These are phyloP conservation scores for Trametes villosa DNA, from an alignment of 768 basidiomycete species.

Conservation along the genomic window DNA sequence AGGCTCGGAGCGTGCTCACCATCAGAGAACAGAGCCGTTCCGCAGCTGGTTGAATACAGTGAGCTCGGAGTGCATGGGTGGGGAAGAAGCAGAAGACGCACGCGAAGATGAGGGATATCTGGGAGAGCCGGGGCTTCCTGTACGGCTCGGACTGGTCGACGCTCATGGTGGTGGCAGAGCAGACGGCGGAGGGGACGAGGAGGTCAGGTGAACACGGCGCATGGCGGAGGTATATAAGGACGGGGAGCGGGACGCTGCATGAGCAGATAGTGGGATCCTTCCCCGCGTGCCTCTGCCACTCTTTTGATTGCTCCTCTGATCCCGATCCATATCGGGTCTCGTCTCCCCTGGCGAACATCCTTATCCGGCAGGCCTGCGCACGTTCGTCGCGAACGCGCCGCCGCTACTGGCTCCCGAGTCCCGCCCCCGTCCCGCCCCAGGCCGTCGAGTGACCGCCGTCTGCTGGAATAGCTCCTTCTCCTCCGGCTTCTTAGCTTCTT, in stretches of 20 bases:
- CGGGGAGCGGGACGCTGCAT: not conserved
- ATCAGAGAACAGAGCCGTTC: constrained; percentile 88
- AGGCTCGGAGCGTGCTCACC: constrained; percentile 44
- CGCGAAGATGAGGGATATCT: constrained; percentile 88
- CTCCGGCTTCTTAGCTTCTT: no score
- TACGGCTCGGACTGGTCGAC: constrained; percentile 11
- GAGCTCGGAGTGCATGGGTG: not conserved
- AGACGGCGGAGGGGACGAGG: constrained; percentile 12
- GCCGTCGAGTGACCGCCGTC: not conserved
- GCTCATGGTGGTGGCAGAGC: constrained; percentile 9
- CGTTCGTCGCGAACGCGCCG: constrained; percentile 17
- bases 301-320: constrained; percentile 12
- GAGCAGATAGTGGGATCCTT: not conserved
- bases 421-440: not conserved
- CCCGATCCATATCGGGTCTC: constrained; percentile 11
- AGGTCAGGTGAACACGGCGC: not conserved
- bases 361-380: constrained; percentile 15
- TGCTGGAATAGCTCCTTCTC: no score
- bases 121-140: constrained; percentile 38
- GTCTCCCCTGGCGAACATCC: constrained; percentile 3
- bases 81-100: constrained; percentile 41
- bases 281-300: constrained; percentile 17
- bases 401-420: not conserved
- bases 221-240: constrained; percentile 17
- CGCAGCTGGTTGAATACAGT: constrained; percentile 55